Evolutionary conservation across 495 filamentous ascomycete genomes (phyloP).

Genomic region (Terfezia boudieri): DNA sequence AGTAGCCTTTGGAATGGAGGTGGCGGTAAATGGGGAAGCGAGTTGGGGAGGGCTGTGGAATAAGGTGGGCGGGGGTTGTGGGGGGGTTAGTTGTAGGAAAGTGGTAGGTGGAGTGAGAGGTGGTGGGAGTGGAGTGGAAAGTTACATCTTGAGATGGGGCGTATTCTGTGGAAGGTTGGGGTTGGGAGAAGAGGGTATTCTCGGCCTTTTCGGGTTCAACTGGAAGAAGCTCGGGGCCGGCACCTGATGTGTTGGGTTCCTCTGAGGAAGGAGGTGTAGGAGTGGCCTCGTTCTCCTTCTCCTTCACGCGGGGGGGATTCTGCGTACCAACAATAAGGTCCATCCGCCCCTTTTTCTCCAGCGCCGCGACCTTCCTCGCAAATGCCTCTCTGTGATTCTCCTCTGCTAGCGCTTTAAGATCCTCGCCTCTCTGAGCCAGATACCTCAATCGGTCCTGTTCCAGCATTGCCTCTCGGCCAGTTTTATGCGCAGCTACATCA

Average conservation of each 20-base stretch:
- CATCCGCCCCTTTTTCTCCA: conserved; percentile 21
- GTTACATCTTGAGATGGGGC: conserved; percentile 17
- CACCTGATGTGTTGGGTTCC: too few species aligned
- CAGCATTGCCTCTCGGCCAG: conserved; percentile 34
- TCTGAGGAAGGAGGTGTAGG: too few species aligned
- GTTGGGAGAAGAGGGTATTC: conserved; percentile 3
- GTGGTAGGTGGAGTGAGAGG: conserved; percentile 29
- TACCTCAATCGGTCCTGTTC: conserved; percentile 30
- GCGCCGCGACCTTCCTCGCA: conserved; percentile 22
- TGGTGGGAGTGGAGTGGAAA: conserved; percentile 33
- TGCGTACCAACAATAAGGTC: too few species aligned
- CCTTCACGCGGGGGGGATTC: too few species aligned
- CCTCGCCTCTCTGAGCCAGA: conserved; percentile 7
- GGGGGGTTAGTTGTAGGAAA: conserved; percentile 18
- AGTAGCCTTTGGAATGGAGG: conserved; percentile 61
- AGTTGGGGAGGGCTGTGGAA: conserved; percentile 11
- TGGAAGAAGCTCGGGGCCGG: too few species aligned
- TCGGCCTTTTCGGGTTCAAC: conserved; percentile 17
- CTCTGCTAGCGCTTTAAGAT: conserved; percentile 5
- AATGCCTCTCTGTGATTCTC: conserved; percentile 15
- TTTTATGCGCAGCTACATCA: conserved; percentile 11
- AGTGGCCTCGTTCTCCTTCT: too few species aligned
- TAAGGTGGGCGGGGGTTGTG: conserved; percentile 15
- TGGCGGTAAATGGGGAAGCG: conserved; percentile 46
- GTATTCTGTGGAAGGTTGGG: conserved; percentile 5